phyloP scores from a whole-genome alignment of 495 filamentous ascomycete genomes.

The Neurospora cerealis region DNA sequence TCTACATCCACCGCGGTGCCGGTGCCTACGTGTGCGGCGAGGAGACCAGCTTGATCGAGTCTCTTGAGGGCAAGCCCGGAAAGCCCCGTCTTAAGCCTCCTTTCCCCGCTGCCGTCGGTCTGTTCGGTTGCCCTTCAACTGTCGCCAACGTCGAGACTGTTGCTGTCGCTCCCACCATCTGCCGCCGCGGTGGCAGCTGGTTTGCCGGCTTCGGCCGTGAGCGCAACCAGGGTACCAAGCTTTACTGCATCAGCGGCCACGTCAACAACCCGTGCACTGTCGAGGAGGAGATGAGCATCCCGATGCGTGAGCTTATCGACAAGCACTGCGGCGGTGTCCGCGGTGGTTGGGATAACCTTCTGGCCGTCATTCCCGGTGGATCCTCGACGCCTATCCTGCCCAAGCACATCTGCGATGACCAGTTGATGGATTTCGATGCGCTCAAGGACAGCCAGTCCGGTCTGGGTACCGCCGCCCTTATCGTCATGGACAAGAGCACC shows the following conservation, averaged over 20 bases:
- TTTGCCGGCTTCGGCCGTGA: slow-evolving; percentile 89
- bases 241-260: slow-evolving; percentile 96
- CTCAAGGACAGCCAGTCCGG: slow-evolving; percentile 95
- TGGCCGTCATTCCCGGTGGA: slow-evolving; percentile 90
- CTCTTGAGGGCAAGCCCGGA: slow-evolving; percentile 93
- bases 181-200: slow-evolving; percentile 84
- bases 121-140: slow-evolving; percentile 95
- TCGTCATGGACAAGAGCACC: slow-evolving; percentile 97
- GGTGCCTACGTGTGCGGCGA: slow-evolving; percentile 97
- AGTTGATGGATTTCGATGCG: slow-evolving; percentile 98
- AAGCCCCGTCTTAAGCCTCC: slow-evolving; percentile 98
- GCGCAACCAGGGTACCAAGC: slow-evolving; percentile 91
- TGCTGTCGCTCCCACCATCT: slow-evolving; percentile 91
- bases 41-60: slow-evolving; percentile 96
- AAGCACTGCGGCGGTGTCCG: slow-evolving; percentile 94
- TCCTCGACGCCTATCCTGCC: slow-evolving; percentile 94
- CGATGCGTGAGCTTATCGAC: slow-evolving; percentile 88
- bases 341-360: slow-evolving; percentile 95
- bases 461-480: slow-evolving; percentile 95
- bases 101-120: slow-evolving; percentile 92
- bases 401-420: slow-evolving; percentile 76
- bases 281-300: slow-evolving; percentile 97
- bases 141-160: slow-evolving; percentile 98
- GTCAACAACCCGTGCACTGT: slow-evolving; percentile 98
- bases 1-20: slow-evolving; percentile 92